Evolutionary conservation across 768 basidiomycete genomes (phyloP).

Genomic region (Rossbeevera mucosa): DNA sequence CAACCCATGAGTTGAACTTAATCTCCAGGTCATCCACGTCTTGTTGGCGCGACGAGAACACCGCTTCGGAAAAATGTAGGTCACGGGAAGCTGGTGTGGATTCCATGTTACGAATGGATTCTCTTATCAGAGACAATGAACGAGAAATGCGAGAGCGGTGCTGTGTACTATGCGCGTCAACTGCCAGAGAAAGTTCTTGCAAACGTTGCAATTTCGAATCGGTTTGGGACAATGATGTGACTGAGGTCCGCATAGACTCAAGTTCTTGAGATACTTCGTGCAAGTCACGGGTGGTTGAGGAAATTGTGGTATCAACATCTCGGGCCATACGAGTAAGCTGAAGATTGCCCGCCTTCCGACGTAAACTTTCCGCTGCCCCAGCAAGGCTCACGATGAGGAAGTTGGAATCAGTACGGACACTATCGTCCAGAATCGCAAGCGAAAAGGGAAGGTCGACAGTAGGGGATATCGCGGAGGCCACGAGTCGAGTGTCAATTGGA

Average conservation of each 20-base stretch:
- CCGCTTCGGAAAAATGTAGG: conserved; percentile 39
- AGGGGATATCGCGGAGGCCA: conserved; percentile 29
- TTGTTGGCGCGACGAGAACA: conserved; percentile 47
- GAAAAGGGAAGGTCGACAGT: conserved; percentile 51
- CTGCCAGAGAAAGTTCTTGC: conserved; percentile 30
- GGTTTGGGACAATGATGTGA: conserved; percentile 27
- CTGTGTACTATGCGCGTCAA: conserved; percentile 34
- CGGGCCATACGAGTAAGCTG: conserved; percentile 51
- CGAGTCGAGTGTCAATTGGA: conserved; percentile 33
- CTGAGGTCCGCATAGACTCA: conserved; percentile 33
- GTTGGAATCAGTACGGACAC: conserved; percentile 67
- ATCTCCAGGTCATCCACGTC: conserved; percentile 50
- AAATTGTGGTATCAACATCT: conserved; percentile 43
- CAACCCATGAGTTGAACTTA: conserved; percentile 46
- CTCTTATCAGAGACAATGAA: conserved; percentile 51
- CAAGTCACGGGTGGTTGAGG: conserved; percentile 36
- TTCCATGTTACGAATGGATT: conserved; percentile 56
- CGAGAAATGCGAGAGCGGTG: conserved; percentile 39
- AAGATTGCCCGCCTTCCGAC: conserved; percentile 45
- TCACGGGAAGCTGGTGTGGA: conserved; percentile 40
- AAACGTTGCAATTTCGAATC: conserved; percentile 35
- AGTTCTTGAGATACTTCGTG: conserved; percentile 39
- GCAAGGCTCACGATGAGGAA: conserved; percentile 59
- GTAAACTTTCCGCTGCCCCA: conserved; percentile 48
- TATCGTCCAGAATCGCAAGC: conserved; percentile 53